Conservation (phyloP, 305 asterid genomes). For the Striga hermonthica region DNA sequence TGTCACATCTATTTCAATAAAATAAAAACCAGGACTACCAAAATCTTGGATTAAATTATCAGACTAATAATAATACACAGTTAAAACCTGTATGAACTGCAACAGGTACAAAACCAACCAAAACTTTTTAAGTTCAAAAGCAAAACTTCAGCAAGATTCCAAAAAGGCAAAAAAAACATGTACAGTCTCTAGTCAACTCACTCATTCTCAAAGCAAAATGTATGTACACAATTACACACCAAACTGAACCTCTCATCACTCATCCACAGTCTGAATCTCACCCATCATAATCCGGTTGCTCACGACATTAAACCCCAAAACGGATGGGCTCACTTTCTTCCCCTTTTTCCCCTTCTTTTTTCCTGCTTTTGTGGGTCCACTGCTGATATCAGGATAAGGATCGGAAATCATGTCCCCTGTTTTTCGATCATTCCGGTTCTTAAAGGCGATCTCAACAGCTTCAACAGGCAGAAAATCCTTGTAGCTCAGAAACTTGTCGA, state of each 20-base stretch:
- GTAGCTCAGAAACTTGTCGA: conserved; percentile 69
- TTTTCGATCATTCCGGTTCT: conserved; percentile 45
- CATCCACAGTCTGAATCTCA: conserved; percentile 75
- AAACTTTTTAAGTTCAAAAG: no score
- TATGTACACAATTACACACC: conserved; percentile 36
- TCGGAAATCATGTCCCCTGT: conserved; percentile 42
- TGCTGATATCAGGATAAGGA: conserved; percentile 35
- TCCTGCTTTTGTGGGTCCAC: conserved; percentile 45
- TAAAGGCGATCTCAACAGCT: conserved; percentile 68
- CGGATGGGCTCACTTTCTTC: conserved; percentile 68
- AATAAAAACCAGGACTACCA: no score
- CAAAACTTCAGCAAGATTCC: conserved; percentile 35
- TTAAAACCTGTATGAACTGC: no score
- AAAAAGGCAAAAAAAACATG: conserved; percentile 28
- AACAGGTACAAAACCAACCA: no score
- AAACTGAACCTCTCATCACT: conserved; percentile 30
- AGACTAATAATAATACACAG: no score
- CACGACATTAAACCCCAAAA: conserved; percentile 74
- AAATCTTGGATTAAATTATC: no score
- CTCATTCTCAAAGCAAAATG: conserved; percentile 25
- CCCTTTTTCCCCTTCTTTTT: conserved; percentile 69
- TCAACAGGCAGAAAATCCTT: conserved; percentile 68
- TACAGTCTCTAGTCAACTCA: conserved; percentile 33
- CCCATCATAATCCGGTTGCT: conserved; percentile 94
- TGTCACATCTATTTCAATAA: no score